phyloP scores from a whole-genome alignment of 768 basidiomycete genomes.

The Leccinellum luteum region DNA sequence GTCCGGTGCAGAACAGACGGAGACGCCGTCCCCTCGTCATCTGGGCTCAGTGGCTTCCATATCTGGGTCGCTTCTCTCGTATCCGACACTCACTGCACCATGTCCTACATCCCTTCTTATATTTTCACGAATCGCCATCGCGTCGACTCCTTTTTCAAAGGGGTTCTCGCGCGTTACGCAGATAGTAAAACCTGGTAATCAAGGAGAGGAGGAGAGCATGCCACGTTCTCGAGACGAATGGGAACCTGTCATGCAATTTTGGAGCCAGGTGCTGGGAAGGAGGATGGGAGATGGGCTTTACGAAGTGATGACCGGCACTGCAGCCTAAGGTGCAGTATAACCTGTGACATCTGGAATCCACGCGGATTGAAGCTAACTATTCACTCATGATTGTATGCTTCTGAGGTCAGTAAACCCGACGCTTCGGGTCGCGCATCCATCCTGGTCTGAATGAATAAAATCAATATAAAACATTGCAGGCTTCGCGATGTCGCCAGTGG shows the following conservation, averaged over 20 bases:
- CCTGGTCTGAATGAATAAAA: too few species aligned
- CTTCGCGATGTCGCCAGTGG: too few species aligned
- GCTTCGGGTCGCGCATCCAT: not conserved
- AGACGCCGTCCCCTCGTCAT: constrained; percentile 14
- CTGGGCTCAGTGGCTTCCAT: constrained; percentile 70
- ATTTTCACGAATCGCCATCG: constrained; percentile 51
- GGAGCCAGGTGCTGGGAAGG: constrained; percentile 64
- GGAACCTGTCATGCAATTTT: constrained; percentile 84
- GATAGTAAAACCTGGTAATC: constrained; percentile 38
- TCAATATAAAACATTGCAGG: too few species aligned
- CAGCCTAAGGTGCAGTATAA: not conserved
- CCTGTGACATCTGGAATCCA: not conserved
- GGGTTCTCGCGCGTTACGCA: constrained; percentile 54
- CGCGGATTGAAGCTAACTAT: not conserved
- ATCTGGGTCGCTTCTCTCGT: constrained; percentile 74
- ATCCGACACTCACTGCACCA: constrained; percentile 54
- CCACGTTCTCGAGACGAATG: constrained; percentile 73
- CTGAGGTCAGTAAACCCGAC: not conserved
- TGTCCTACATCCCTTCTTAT: constrained; percentile 64
- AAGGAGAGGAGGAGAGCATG: constrained; percentile 55
- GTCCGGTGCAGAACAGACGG: constrained; percentile 8
- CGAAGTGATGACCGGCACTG: constrained; percentile 53
- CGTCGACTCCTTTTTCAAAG: constrained; percentile 54
- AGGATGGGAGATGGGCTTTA: constrained; percentile 62
- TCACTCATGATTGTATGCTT: not conserved